Evolutionary conservation across 345 rosid genomes (phyloP), one percentile per base, ranked within the genome.

Genomic region (Citrus sinensis): DNA sequence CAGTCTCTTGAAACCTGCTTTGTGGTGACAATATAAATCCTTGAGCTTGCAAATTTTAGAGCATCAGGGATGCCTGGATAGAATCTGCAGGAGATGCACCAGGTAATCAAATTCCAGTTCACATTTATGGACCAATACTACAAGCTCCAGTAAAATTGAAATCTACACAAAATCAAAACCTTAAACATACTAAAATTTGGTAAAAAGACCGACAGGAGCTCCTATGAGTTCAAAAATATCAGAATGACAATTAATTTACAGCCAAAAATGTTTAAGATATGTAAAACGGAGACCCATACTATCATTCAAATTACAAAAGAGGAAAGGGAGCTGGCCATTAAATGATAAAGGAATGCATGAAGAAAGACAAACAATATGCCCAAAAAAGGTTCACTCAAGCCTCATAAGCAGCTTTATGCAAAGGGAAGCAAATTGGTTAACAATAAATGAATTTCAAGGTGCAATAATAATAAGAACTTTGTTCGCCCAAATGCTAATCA

Each of bases 51-150:
- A 65, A 95, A 90, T 74, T 87, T 91, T 40, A 95, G 72, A 54
- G 98, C 97, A 62, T 95, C 98, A 68, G 97, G 85, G 64, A 93
- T 91, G 77, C 97, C 99, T 2, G 97, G 98, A 86, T 93, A 93
- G 76, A 95, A 89, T 84, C 97, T 93, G 88, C 83, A 84, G 40
- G 30, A 76, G 70, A 79, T 74, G 30, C 73, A 84, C 55, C 46
- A 51, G 30, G 40, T 67, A 35, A 71, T 61, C 24, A 75, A 37
- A 70, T 35, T 69, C 58, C 54, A 79, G 58, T 69, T 74, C 37
- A n/a, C 42, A 58, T 73, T n/a, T 59, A 24, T 27, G n/a, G 68
- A 6, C 10, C 37, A 29, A 19, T 61, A 13, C 42, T 10, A 40
- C n/a, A 60, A 17, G 30, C 34, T 32, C 17, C 35, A 22, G 60